Percentiles rank a stretch among this genome's conserved stretches.
These are phyloP conservation scores for Rubia yunnanensis DNA, from an alignment of 257 asterid genomes.

Conservation along the genomic window DNA sequence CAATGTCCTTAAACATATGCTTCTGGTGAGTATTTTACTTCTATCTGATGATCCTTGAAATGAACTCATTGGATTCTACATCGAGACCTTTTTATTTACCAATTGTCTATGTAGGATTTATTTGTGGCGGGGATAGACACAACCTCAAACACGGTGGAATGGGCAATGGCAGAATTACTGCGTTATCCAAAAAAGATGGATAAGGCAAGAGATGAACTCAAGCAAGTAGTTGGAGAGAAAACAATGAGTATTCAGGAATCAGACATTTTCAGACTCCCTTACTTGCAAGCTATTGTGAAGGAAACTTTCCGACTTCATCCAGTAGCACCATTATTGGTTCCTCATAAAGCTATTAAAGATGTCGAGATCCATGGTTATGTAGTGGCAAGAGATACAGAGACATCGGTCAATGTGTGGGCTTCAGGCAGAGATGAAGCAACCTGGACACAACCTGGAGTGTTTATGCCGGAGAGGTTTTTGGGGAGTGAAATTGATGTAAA, in stretches of 20 bases:
- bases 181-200: conserved; percentile 9
- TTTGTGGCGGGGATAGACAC: conserved; percentile 22
- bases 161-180: conserved; percentile 31
- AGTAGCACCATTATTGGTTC: not conserved
- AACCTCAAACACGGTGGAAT: conserved; percentile 19
- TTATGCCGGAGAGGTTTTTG: conserved; percentile 33
- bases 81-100: not conserved
- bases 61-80: no score
- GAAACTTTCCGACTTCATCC: not conserved
- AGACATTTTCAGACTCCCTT: conserved; percentile 19
- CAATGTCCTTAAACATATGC: not conserved
- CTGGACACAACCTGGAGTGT: conserved; percentile 23
- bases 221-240: conserved; percentile 4
- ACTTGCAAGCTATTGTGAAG: conserved; percentile 2
- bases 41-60: not conserved
- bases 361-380: conserved; percentile 15
- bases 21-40: not conserved
- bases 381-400: conserved; percentile 20
- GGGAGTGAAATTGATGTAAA: conserved; percentile 10
- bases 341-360: not conserved
- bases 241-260: conserved; percentile 12
- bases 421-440: conserved; percentile 23
- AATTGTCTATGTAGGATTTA: conserved; percentile 13
- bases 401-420: conserved; percentile 35
- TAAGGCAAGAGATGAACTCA: conserved; percentile 10